phyloP scores from a whole-genome alignment of 1,284 basidiomycete genomes.

The Erythrobasidium hasegawianum region DNA sequence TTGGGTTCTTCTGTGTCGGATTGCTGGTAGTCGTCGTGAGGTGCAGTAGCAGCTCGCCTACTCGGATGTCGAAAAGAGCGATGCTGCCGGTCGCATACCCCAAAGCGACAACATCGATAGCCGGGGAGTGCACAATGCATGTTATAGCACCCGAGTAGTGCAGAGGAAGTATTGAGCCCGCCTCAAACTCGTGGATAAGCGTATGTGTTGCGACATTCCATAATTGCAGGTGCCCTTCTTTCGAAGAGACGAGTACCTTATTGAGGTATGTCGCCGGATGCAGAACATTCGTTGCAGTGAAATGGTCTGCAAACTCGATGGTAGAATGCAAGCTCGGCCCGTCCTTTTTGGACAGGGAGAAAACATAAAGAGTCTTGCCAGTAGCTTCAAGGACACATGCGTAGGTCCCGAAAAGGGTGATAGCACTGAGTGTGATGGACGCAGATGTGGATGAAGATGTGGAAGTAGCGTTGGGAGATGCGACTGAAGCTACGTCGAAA shows the following conservation, averaged over 20 bases:
- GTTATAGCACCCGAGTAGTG: conserved; percentile 57
- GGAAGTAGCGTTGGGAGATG: conserved; percentile 4
- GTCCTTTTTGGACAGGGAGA: conserved; percentile 56
- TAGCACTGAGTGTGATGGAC: conserved; percentile 23
- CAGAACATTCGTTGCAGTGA: conserved; percentile 75
- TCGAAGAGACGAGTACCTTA: conserved; percentile 83
- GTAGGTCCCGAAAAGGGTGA: conserved; percentile 70
- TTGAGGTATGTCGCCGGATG: conserved; percentile 97
- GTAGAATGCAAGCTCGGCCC: conserved; percentile 56
- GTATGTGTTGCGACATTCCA: conserved; percentile 82
- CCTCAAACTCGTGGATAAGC: conserved; percentile 53
- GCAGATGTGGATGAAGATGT: conserved; percentile 29
- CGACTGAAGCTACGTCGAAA: conserved; percentile 11
- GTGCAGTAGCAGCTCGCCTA: conserved; percentile 79
- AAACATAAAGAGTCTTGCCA: conserved; percentile 70
- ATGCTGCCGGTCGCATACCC: conserved; percentile 85
- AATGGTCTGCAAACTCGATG: conserved; percentile 70
- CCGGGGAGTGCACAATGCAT: conserved; percentile 81
- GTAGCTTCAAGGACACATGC: conserved; percentile 60
- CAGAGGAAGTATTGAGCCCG: conserved; percentile 46
- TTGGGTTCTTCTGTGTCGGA: conserved; percentile 48
- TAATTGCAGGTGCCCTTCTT: conserved; percentile 77
- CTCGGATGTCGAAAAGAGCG: conserved; percentile 80
- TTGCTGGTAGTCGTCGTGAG: conserved; percentile 60
- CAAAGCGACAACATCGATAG: conserved; percentile 89